phyloP scores from a whole-genome alignment of 768 basidiomycete species.

The Paxillus involutus region DNA sequence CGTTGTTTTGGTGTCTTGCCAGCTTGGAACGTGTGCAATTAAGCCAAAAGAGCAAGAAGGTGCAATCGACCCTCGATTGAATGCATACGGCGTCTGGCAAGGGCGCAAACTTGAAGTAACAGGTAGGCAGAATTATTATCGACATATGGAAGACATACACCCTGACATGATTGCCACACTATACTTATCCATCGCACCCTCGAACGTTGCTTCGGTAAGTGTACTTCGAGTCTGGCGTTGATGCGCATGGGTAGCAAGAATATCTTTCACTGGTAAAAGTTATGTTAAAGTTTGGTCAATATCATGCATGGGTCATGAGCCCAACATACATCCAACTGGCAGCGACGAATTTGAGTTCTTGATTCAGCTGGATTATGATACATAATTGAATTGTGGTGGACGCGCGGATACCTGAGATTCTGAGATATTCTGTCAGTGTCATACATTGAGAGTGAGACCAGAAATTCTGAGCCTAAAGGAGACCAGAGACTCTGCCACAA shows the following conservation, averaged over 20 bases:
- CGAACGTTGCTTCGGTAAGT: slow-evolving; percentile 36
- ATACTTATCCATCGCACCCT: slow-evolving; percentile 40
- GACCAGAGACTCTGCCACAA: not conserved
- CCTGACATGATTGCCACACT: not conserved
- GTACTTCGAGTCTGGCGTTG: slow-evolving; percentile 34
- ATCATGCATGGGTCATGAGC: not conserved
- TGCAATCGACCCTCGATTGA: slow-evolving; percentile 57
- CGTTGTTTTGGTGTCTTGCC: too few species aligned
- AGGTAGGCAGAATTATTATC: slow-evolving; percentile 28
- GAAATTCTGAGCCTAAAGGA: too few species aligned
- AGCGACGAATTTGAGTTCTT: too few species aligned
- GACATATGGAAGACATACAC: not conserved
- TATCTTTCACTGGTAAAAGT: slow-evolving; percentile 91
- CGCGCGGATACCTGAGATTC: too few species aligned
- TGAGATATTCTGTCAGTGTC: too few species aligned
- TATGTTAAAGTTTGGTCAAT: not conserved
- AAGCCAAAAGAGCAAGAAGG: slow-evolving; percentile 55
- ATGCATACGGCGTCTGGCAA: slow-evolving; percentile 60
- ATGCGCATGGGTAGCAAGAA: slow-evolving; percentile 90
- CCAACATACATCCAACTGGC: too few species aligned
- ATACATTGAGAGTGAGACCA: too few species aligned
- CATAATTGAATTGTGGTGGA: too few species aligned
- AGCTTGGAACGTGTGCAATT: slow-evolving; percentile 72
- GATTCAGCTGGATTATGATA: too few species aligned
- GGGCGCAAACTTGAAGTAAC: slow-evolving; percentile 64